phyloP scores from a whole-genome alignment of 169 alveolate species.

The Toxoplasma gondii region DNA sequence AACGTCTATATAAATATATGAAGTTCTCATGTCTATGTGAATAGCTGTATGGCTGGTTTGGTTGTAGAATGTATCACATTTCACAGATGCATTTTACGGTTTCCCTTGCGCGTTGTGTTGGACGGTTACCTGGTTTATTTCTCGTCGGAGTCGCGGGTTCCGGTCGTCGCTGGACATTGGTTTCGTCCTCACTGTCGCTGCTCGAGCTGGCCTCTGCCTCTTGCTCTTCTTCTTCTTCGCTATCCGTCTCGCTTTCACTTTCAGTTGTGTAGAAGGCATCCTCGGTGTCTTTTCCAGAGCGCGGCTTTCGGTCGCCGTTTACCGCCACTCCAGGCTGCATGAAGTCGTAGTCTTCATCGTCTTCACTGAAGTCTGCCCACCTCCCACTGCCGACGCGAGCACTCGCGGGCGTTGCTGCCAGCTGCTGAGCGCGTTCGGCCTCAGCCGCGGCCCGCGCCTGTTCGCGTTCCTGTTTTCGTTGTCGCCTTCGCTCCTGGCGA shows the following conservation, averaged over 20 bases:
- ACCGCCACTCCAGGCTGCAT: slow-evolving; percentile 20
- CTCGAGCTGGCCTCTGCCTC: neutral
- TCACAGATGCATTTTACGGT: no score
- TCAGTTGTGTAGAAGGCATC: slow-evolving; percentile 32
- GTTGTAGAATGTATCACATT: no score
- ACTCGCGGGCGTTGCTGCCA: neutral
- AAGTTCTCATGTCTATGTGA: no score
- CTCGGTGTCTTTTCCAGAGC: neutral
- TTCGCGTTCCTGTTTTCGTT: slow-evolving; percentile 10
- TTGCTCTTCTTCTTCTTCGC: neutral
- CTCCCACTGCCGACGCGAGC: neutral
- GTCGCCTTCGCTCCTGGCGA: slow-evolving; percentile 31
- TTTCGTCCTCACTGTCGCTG: neutral
- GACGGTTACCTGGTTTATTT: no score
- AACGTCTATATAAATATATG: no score
- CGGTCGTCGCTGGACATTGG: neutral
- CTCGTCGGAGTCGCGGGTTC: neutral
- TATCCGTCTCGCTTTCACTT: neutral
- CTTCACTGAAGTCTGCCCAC: slow-evolving; percentile 43
- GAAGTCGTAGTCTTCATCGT: slow-evolving; percentile 36
- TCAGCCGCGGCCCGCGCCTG: slow-evolving; percentile 14
- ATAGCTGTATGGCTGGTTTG: no score
- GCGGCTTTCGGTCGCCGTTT: neutral
- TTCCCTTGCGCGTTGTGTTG: no score
- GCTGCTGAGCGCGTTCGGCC: slow-evolving; percentile 19